Evolutionary conservation across 345 rosid species (phyloP).

Genomic region (Sapria himalayana): DNA sequence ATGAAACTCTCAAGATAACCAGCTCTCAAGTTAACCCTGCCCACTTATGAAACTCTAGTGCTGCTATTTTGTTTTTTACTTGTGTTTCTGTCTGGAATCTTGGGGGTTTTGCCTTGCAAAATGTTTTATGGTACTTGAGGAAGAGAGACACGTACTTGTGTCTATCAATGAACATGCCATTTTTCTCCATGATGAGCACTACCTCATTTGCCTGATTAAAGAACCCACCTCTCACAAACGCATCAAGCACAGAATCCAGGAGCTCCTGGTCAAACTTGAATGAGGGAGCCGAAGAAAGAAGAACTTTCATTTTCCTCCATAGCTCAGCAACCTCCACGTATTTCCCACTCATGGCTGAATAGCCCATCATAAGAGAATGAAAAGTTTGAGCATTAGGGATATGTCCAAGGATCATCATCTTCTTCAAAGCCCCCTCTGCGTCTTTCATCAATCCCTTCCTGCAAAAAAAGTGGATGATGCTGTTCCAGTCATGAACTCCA

Average conservation of each 20-base stretch:
- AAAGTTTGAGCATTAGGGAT: conserved; percentile 79
- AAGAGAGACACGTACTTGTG: conserved; percentile 65
- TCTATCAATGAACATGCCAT: conserved; percentile 70
- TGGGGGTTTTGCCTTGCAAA: conserved; percentile 71
- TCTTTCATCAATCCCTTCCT: conserved; percentile 85
- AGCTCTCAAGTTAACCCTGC: conserved; percentile 41
- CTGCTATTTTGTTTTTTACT: conserved; percentile 58
- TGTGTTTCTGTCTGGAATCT: conserved; percentile 74
- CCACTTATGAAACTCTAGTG: conserved; percentile 59
- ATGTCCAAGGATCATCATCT: conserved; percentile 70
- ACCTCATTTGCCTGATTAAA: conserved; percentile 70
- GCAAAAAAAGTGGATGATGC: conserved; percentile 68
- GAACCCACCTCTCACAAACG: conserved; percentile 83
- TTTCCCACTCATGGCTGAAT: conserved; percentile 75
- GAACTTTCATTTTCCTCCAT: conserved; percentile 91
- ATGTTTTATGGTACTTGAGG: conserved; percentile 84
- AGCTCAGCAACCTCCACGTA: conserved; percentile 74
- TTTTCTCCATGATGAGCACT: conserved; percentile 59
- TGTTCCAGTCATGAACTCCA: conserved; percentile 83
- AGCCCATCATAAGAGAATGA: conserved; percentile 86
- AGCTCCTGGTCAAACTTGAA: conserved; percentile 87
- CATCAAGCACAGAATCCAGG: conserved; percentile 69
- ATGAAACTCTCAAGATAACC: no score
- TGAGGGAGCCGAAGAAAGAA: conserved; percentile 34
- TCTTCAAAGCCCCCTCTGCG: conserved; percentile 77